Percentiles rank a stretch among this genome's conserved stretches.
Conservation (phyloP, 176 grass and related monocot species). For the Juncus inflexus region DNA sequence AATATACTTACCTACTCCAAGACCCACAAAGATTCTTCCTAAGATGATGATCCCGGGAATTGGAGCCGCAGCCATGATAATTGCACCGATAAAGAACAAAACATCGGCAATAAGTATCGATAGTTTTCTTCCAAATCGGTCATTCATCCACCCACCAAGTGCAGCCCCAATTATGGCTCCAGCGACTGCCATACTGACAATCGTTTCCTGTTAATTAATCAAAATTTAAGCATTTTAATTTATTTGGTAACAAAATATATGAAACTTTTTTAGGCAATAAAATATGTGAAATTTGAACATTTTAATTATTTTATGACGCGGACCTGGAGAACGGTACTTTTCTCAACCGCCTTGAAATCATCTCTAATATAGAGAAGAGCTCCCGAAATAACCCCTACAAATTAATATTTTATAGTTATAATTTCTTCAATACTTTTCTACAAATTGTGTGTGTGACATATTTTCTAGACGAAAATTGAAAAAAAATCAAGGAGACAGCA, state of each 20-base stretch:
- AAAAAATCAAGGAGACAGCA: neutral
- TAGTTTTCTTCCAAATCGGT: conserved; percentile 55
- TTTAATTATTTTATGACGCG: no score
- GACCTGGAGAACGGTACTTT: no score
- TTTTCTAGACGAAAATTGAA: no score
- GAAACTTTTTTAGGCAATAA: no score
- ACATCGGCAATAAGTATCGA: conserved; percentile 56
- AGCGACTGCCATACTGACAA: conserved; percentile 84
- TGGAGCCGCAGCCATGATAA: conserved; percentile 51
- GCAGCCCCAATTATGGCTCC: conserved; percentile 84
- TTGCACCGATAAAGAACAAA: conserved; percentile 73
- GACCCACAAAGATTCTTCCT: conserved; percentile 63
- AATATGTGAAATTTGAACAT: no score
- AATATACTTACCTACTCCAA: conserved; percentile 47
- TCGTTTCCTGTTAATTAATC: conserved; percentile 45
- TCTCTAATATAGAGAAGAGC: no score
- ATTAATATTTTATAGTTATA: no score
- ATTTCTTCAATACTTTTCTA: neutral
- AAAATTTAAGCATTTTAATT: neutral
- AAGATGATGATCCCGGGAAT: conserved; percentile 43
- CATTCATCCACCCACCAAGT: conserved; percentile 67
- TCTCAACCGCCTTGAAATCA: no score
- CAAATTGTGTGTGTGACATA: no score
- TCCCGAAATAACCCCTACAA: no score
- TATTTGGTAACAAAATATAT: neutral